Base-by-base conservation (phyloP, 805 yeast species). In the Gaillardinia entomophila region DNA sequence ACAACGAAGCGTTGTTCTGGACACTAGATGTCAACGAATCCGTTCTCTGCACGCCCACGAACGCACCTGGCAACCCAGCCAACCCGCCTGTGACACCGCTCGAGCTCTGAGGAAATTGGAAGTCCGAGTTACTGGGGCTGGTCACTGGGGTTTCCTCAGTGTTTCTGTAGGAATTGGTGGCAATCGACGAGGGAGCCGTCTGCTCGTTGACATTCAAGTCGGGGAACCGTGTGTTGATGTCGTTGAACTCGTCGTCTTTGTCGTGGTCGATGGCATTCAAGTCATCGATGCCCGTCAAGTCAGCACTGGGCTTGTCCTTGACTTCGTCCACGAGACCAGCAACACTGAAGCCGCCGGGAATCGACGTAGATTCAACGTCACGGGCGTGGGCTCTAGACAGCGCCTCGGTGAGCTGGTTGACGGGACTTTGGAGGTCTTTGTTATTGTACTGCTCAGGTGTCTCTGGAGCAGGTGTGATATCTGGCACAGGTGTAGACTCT, bases 11-110 rank as follows among this genome's bases (percentile, higher is more conserved):
- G 54, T 90, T 88, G 60, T 89, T 89, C 47, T 83, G 90, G 22
- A 88, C 94, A 27, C 95, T 84, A 0, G 96, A 87, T 0, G 96
- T 84, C 25, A 83, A 75, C 0, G 95, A 84, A 37, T 80, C 83
- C 2, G 94, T 84, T 46, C 92, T 36, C 69, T 76, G 66, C 4
- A 66, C 68, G 6, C 68, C 68, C 12, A 60, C 62, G 30, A 62
- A 49, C 3, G 55, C 70, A n/a, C 71, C 68, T 16, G 52, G 48
- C 62, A 66, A 60, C 2, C 69, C 70, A 3, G 57, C 64, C 56
- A 63, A 46, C 3, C 66, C 64, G 12, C 66, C 68, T 11, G 40
- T 60, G 29, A 60, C 49, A 12, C 62, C 63, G 8, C 55, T 54
- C 31, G 38, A 45, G 6, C 49, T 42, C 8, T 51, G 45, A 40